These are phyloP conservation scores for Clausena lansium DNA, from an alignment of 345 rosid species.

Conservation along the genomic window DNA sequence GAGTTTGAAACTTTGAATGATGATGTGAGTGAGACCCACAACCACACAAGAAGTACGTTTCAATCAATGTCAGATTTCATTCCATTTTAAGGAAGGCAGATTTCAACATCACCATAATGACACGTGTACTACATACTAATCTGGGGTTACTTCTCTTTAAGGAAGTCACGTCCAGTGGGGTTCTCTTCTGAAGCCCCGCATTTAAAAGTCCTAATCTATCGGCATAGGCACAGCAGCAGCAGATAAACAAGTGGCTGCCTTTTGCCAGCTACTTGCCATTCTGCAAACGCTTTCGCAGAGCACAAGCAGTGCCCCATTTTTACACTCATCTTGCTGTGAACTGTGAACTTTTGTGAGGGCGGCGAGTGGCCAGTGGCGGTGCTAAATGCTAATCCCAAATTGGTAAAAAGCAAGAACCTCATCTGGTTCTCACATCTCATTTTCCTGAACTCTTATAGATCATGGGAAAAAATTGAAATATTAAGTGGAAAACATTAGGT, in stretches of 20 bases:
- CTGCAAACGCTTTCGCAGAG: neutral
- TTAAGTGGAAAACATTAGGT: no score
- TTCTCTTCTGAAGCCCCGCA: neutral
- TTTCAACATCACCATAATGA: constrained; percentile 39
- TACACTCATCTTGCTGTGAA: neutral
- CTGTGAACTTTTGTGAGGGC: neutral
- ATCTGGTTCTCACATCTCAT: neutral
- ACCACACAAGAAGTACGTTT: neutral
- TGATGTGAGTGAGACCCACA: constrained; percentile 11
- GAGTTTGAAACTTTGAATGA: neutral
- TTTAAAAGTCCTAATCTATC: neutral
- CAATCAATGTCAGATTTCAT: constrained; percentile 27
- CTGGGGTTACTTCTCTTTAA: constrained; percentile 28
- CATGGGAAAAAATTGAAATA: no score
- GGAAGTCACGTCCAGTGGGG: constrained; percentile 48
- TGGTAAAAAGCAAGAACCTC: neutral
- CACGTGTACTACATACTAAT: constrained; percentile 33
- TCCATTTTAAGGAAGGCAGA: constrained; percentile 38
- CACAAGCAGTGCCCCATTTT: constrained; percentile 6
- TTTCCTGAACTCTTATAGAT: no score
- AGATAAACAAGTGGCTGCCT: neutral
- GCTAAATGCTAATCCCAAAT: neutral
- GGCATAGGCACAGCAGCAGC: neutral
- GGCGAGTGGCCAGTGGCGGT: neutral
- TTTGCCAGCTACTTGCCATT: neutral